Conservation (phyloP, 148 eudicot species). For the Polygonum aviculare region DNA sequence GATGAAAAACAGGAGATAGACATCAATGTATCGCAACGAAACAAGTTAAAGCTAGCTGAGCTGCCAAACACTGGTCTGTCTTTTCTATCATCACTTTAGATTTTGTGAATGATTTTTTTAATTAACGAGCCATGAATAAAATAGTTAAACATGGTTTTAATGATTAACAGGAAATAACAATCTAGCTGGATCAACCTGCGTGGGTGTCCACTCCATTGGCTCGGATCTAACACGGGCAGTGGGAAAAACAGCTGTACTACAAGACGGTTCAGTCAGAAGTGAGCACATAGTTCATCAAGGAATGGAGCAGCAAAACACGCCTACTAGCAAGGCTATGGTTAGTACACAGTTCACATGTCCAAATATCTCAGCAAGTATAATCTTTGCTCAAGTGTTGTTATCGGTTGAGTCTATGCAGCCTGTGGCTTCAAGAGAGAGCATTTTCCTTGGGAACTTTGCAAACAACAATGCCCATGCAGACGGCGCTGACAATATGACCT, state of each 20-base stretch:
- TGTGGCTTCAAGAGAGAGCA: constrained; percentile 76
- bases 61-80: constrained; percentile 32
- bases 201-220: constrained; percentile 76
- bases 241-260: constrained; percentile 38
- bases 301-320: constrained; percentile 47
- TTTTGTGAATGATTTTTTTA: background rate
- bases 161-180: constrained; percentile 35
- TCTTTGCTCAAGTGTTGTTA: too few species aligned
- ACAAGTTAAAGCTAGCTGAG: constrained; percentile 28
- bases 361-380: too few species aligned
- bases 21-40: constrained; percentile 23
- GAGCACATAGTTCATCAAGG: constrained; percentile 37
- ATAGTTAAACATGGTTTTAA: background rate
- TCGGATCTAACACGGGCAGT: constrained; percentile 83
- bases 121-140: background rate
- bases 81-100: background rate
- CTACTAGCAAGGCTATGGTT: constrained; percentile 80
- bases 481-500: constrained; percentile 32
- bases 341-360: constrained; percentile 2
- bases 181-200: constrained; percentile 72
- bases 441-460: constrained; percentile 35
- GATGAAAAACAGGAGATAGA: constrained; percentile 51
- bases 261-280: constrained; percentile 37
- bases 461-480: constrained; percentile 18
- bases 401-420: constrained; percentile 39